Evolutionary conservation across 768 basidiomycete genomes (phyloP), one percentile per base, ranked within the genome.

Genomic region (Mycena epipterygia): DNA sequence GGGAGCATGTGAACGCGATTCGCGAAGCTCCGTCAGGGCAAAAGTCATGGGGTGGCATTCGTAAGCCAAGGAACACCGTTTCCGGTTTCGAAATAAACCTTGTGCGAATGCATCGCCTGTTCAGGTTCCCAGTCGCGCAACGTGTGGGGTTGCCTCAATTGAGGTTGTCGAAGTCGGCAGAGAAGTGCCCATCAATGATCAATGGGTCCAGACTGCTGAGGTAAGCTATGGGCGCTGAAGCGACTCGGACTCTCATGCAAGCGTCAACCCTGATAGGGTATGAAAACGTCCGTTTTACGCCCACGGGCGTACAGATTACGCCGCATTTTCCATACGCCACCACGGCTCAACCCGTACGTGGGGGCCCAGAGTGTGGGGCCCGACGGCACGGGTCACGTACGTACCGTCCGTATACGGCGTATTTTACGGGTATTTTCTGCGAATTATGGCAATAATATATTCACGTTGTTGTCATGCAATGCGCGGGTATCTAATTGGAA

Each of bases 1-100:
- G 19, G n/a, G 29, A 33, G 52, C 52, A 64, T 64, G 63, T 64
- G 52, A 64, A 44, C 63, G n/a, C n/a, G n/a, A n/a, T n/a, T n/a
- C n/a, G n/a, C n/a, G 51, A n/a, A 44, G 32, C 41, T 51, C 61
- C 39, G 25, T 61, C 58, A 44, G 46, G 44, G 21, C 44, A 58
- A 59, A 59, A 37, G 58, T 59, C 58, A 59, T 59, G 58, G 58
- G 58, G 19, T 44, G 27, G 42, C 42, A 59, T 41, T 59, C 37
- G 58, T 59, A 59, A 57, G 56, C 56, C 37, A 57, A 39, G 56
- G 56, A 57, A 57, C 56, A 39, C 56, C 56, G 56, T 39, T 29
- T 57, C 56, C 37, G 56, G 56, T 57, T 37, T 39, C 56, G 41
- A 58, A 58, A 58, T 58, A 29, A 44, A 42, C 57, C 33, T 58